Conservation (phyloP, 352 stramenopile species). For the Phytopythium chamaehyphon region DNA sequence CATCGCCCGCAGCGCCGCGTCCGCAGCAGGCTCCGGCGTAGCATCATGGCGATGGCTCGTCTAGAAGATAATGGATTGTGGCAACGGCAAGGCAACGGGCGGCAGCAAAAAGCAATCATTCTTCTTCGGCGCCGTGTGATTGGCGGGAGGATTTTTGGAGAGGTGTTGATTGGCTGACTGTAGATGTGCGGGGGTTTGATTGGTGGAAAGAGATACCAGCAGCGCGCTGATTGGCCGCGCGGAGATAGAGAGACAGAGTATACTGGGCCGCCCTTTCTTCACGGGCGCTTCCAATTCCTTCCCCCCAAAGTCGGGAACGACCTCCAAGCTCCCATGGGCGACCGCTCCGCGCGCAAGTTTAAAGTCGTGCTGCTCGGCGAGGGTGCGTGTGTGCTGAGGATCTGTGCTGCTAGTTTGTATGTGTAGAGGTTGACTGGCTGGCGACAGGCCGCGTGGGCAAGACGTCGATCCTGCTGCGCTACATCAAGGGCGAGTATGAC, state of each 20-base stretch:
- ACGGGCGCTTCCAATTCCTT: too few relatives aligned
- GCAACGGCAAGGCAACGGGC: too few relatives aligned
- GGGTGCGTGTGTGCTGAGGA: conserved; percentile 43
- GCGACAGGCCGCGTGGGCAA: conserved; percentile 90
- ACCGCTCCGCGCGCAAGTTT: conserved; percentile 73
- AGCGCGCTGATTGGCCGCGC: too few relatives aligned
- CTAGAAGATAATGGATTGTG: neutral
- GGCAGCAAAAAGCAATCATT: neutral
- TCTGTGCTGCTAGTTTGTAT: neutral
- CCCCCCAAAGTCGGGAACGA: too few relatives aligned
- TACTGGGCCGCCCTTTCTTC: too few relatives aligned
- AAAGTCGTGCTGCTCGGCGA: conserved; percentile 85
- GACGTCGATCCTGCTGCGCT: conserved; percentile 93
- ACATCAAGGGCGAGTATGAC: conserved; percentile 92
- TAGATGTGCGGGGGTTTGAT: too few relatives aligned
- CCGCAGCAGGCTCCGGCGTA: neutral
- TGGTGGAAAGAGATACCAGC: too few relatives aligned
- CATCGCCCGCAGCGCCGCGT: too few relatives aligned
- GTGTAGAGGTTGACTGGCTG: neutral
- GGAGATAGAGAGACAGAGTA: too few relatives aligned
- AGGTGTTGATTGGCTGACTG: too few relatives aligned
- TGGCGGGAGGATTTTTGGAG: too few relatives aligned
- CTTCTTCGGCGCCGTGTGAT: too few relatives aligned
- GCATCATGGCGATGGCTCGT: conserved; percentile 15
- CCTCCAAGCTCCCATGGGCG: conserved; percentile 27